These are phyloP conservation scores for Podaxis sp. DNA, from an alignment of 768 basidiomycete genomes.

Conservation along the genomic window DNA sequence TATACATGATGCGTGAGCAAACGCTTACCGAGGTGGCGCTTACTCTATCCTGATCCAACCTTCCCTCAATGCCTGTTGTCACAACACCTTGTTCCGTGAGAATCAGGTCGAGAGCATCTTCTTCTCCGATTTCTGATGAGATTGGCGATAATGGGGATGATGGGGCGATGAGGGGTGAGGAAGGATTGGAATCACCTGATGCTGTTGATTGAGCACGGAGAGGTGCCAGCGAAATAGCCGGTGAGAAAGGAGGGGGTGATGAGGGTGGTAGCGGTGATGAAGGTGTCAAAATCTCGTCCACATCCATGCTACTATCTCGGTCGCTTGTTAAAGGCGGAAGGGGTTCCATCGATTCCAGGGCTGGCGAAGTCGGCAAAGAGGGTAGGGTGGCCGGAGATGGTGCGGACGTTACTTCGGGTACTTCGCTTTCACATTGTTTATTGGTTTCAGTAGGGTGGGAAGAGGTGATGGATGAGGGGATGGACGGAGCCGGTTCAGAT, in stretches of 20 bases:
- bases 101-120: background rate
- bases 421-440: constrained; percentile 11
- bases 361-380: constrained; percentile 16
- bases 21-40: constrained; percentile 2
- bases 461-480: constrained; percentile 12
- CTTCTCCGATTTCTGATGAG: constrained; percentile 21
- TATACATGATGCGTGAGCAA: background rate
- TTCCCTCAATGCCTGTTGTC: background rate
- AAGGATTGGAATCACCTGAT: constrained; percentile 21
- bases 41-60: background rate
- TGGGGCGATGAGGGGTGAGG: constrained; percentile 21
- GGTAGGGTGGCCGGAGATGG: constrained; percentile 9
- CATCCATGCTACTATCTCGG: constrained; percentile 31
- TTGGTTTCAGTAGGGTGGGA: background rate
- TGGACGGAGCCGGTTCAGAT: constrained; percentile 38
- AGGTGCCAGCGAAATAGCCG: constrained; percentile 34
- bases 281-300: constrained; percentile 25
- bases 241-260: constrained; percentile 45
- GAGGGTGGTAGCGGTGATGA: constrained; percentile 40
- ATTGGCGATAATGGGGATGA: constrained; percentile 22
- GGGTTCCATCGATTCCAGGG: constrained; percentile 18
- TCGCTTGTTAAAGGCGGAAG: constrained; percentile 32
- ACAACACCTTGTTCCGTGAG: background rate
- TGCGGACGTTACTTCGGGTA: constrained; percentile 17
- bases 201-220: constrained; percentile 38